Evolutionary conservation across 805 yeast genomes (phyloP).

Genomic region (Pichia membranifaciens): DNA sequence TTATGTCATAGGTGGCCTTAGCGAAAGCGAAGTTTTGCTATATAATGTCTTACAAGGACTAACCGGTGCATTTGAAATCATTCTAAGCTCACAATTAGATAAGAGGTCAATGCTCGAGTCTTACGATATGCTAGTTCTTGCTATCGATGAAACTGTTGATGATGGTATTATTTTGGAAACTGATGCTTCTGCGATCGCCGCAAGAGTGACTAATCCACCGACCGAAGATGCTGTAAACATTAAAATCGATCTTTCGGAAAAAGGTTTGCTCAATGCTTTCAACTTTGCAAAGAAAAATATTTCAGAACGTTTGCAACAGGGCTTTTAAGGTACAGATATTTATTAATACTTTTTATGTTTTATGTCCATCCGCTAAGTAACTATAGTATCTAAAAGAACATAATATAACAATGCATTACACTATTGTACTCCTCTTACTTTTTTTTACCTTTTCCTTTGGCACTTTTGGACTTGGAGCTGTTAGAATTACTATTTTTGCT

Average conservation of each 20-base stretch:
- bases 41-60: slow-evolving; percentile 72
- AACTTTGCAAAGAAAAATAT: slow-evolving; percentile 76
- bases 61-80: slow-evolving; percentile 72
- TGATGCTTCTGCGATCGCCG: slow-evolving; percentile 78
- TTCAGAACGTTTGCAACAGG: slow-evolving; percentile 36
- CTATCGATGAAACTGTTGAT: slow-evolving; percentile 88
- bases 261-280: slow-evolving; percentile 77
- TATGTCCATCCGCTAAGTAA: too few species aligned
- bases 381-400: too few species aligned
- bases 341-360: too few species aligned
- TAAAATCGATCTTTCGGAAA: slow-evolving; percentile 63
- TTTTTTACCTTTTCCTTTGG: slow-evolving; percentile 18
- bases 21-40: slow-evolving; percentile 81
- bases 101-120: slow-evolving; percentile 71
- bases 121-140: slow-evolving; percentile 79
- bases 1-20: slow-evolving; percentile 63
- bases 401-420: too few species aligned
- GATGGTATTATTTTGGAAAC: slow-evolving; percentile 91
- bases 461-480: slow-evolving; percentile 16
- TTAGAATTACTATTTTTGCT: neutral
- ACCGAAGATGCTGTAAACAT: slow-evolving; percentile 54
- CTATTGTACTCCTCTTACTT: neutral
- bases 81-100: slow-evolving; percentile 67
- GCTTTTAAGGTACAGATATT: slow-evolving; percentile 28
- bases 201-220: slow-evolving; percentile 89